Evolutionary conservation across 1,139 yeast genomes (phyloP), one percentile per base, ranked within the genome.

Genomic region (Hemisphaericaspora xylanilytica): DNA sequence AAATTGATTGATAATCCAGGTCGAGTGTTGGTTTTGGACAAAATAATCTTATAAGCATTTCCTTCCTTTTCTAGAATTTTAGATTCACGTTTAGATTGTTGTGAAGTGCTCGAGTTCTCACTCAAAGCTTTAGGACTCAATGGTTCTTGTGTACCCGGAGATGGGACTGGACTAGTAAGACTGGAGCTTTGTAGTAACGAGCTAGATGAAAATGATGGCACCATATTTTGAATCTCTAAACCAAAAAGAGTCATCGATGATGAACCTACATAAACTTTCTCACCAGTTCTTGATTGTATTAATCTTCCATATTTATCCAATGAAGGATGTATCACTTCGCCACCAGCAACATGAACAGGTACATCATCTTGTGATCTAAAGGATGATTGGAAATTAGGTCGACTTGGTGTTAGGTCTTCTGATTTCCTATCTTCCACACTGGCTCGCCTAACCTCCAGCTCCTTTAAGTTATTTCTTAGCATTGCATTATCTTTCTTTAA

Each of bases 241-340:
- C 90, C 90, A 55, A 84, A 84, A 20, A 84, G 60, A 0, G 94
- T 84, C 90, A 85, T 84, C 1, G 90, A 82, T 0, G 90, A 82
- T 1, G 89, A 81, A 1, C 92, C 94, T 27, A 83, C 86, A 53
- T 83, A 84, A 28, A 83, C 73, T 45, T 80, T 74, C 51, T 83
- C 88, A 3, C 90, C 90, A 1, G 88, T 81, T 45, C 86, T 65
- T 1, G 89, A 81, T 47, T 81, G 84, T 8, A 84, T 80, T 38
- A 84, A 62, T 39, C 88, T 67, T 3, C 90, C 87, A 49, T 81
- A 78, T 48, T 80, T 78, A 49, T 81, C 88, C 17, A 83, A 66
- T 37, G 84, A 78, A 3, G 87, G 87, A 4, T 83, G 80, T 11
- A 79, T 77, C 4, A 79, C 75, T 45, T 78, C 83, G 32, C 52